Evolutionary conservation across 495 filamentous ascomycete species (phyloP).

Genomic region (Xylaria bambusicola): DNA sequence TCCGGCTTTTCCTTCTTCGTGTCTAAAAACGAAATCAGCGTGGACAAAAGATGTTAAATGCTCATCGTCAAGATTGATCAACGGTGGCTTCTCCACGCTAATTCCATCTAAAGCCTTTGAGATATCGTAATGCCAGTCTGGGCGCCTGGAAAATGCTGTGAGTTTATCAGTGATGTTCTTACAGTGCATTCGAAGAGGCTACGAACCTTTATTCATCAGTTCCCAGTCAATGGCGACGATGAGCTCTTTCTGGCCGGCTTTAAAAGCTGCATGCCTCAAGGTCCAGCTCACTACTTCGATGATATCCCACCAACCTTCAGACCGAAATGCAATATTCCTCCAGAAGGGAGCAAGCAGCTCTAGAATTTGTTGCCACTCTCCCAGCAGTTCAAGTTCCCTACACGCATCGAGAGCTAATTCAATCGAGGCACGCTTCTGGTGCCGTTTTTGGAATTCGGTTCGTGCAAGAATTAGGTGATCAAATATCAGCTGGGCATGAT

Average conservation of each 20-base stretch:
- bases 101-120: conserved; percentile 64
- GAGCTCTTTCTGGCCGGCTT: conserved; percentile 62
- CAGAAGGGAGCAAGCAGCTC: conserved; percentile 69
- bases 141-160: conserved; percentile 60
- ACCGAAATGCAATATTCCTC: conserved; percentile 71
- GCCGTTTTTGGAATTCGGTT: conserved; percentile 62
- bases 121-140: conserved; percentile 73
- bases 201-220: conserved; percentile 67
- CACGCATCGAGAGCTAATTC: conserved; percentile 70
- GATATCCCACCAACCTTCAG: conserved; percentile 78
- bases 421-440: conserved; percentile 66
- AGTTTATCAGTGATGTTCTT: conserved; percentile 9
- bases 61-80: conserved; percentile 64
- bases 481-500: conserved; percentile 66
- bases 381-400: conserved; percentile 63
- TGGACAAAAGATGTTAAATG: conserved; percentile 72
- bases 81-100: conserved; percentile 58
- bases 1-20: conserved; percentile 78
- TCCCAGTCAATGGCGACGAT: conserved; percentile 84
- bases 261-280: conserved; percentile 70
- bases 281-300: conserved; percentile 73
- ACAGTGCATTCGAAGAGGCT: conserved; percentile 11
- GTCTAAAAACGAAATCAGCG: conserved; percentile 71
- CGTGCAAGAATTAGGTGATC: conserved; percentile 61
- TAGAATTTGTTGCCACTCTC: conserved; percentile 66